Evolutionary conservation across 495 filamentous ascomycete genomes (phyloP).

Genomic region (Annulohypoxylon bovei): DNA sequence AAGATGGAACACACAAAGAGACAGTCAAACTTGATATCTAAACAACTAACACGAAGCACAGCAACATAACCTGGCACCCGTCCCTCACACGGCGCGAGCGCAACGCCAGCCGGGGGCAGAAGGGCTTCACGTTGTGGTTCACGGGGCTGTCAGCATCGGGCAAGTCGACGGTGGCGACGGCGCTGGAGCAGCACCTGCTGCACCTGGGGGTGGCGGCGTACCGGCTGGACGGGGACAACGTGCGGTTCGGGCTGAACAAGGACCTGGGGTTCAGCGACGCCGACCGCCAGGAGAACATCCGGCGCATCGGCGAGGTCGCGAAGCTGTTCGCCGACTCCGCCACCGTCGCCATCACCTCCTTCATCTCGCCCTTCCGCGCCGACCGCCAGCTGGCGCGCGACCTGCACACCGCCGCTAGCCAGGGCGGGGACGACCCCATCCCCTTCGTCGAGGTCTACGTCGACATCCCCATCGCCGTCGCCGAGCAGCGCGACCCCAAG

Average conservation of each 20-base stretch:
- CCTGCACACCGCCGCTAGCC: conserved; percentile 70
- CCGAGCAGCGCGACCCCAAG: conserved; percentile 96
- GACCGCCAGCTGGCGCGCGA: conserved; percentile 84
- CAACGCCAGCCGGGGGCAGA: conserved; percentile 78
- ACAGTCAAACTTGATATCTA: neutral
- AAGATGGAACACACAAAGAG: neutral
- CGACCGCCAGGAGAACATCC: conserved; percentile 97
- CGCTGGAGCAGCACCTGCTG: conserved; percentile 94
- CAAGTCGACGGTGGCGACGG: conserved; percentile 95
- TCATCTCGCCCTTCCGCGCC: conserved; percentile 92
- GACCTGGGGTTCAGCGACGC: conserved; percentile 93
- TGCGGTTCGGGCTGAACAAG: conserved; percentile 97
- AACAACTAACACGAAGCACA: conserved; percentile 49
- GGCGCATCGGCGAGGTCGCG: conserved; percentile 93
- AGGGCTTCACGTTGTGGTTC: conserved; percentile 96
- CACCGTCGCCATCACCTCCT: conserved; percentile 88
- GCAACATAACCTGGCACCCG: conserved; percentile 99
- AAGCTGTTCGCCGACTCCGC: conserved; percentile 94
- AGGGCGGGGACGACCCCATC: conserved; percentile 63
- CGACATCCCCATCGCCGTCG: conserved; percentile 85
- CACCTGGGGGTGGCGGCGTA: conserved; percentile 85
- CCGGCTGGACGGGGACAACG: conserved; percentile 96
- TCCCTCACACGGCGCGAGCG: conserved; percentile 88
- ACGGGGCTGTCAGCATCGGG: conserved; percentile 95
- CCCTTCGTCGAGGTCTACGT: conserved; percentile 94